Evolutionary conservation across 805 yeast species (phyloP).

Genomic region (Candida anglica): DNA sequence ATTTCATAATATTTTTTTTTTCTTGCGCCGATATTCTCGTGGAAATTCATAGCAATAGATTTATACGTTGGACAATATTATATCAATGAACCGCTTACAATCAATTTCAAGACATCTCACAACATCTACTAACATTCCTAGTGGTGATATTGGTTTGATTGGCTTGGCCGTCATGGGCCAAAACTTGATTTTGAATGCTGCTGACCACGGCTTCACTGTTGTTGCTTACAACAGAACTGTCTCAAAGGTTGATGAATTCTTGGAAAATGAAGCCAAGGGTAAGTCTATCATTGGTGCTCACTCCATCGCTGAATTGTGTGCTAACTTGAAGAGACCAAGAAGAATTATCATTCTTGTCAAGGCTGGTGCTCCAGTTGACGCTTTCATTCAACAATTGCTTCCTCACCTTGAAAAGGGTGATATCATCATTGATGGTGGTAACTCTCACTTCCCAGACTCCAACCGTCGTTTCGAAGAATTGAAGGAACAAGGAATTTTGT

Average conservation of each 20-base stretch:
- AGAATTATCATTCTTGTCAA: constrained; percentile 90
- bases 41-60: background rate
- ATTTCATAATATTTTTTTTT: too few species aligned
- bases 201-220: constrained; percentile 97
- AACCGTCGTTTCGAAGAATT: constrained; percentile 94
- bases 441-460: constrained; percentile 98
- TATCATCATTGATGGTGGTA: constrained; percentile 99
- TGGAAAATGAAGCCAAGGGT: constrained; percentile 95
- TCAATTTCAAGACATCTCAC: constrained; percentile 10
- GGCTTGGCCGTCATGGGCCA: constrained; percentile 99
- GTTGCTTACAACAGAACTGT: constrained; percentile 98
- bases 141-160: constrained; percentile 96
- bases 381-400: constrained; percentile 79
- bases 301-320: constrained; percentile 82
- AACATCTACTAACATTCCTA: constrained; percentile 18
- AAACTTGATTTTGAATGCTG: constrained; percentile 94
- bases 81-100: constrained; percentile 6
- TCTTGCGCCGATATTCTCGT: too few species aligned
- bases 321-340: constrained; percentile 95
- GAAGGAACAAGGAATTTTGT: constrained; percentile 79
- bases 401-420: constrained; percentile 95
- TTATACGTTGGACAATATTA: constrained; percentile 3
- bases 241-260: constrained; percentile 90
- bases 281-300: constrained; percentile 94
- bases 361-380: constrained; percentile 95